phyloP scores from a whole-genome alignment of 2,329 filamentous ascomycete genomes.

The Alternaria metachromatica region DNA sequence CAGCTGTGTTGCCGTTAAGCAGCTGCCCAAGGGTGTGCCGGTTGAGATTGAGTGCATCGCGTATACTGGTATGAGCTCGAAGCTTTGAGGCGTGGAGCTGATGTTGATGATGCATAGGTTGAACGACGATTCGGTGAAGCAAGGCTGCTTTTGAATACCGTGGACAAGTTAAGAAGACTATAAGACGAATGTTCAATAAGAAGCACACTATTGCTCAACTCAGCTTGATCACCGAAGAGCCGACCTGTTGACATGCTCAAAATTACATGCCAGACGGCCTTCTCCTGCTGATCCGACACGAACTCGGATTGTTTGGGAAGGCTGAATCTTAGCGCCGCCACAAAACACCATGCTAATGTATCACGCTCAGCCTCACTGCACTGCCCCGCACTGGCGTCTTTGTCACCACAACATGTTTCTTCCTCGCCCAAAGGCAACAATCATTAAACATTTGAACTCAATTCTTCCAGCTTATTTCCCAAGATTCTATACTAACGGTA shows the following conservation, averaged over 20 bases:
- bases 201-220: neutral
- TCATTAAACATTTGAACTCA: neutral
- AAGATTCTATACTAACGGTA: neutral
- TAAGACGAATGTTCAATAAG: neutral
- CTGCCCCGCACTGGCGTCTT: neutral
- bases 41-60: conserved; percentile 93
- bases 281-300: neutral
- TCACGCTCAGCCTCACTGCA: neutral
- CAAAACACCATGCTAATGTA: neutral
- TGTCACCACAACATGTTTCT: neutral
- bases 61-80: conserved; percentile 48
- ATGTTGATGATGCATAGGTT: conserved; percentile 24
- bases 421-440: neutral
- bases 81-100: conserved; percentile 19
- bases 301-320: neutral
- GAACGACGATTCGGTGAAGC: neutral
- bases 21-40: conserved; percentile 82
- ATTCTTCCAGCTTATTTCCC: neutral
- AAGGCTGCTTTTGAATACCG: neutral
- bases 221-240: neutral
- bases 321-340: neutral
- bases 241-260: neutral
- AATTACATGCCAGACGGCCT: neutral
- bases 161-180: neutral
- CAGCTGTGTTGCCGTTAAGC: conserved; percentile 89